Evolutionary conservation across 345 rosid species (phyloP).

Genomic region (Arabidopsis arenosa): DNA sequence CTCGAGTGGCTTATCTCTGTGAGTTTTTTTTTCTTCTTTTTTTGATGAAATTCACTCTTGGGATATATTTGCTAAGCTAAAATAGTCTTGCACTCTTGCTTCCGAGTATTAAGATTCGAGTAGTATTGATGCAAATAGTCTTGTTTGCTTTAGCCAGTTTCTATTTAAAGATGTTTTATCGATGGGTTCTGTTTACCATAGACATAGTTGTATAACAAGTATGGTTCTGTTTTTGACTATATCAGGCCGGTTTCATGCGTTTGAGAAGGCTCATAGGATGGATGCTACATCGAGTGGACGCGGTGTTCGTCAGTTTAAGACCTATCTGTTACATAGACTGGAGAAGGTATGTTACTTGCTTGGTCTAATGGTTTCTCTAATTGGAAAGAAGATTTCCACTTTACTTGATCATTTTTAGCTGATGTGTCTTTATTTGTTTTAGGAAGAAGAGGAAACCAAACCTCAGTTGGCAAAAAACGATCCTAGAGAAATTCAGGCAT

Average conservation of each 20-base stretch:
- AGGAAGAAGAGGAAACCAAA: conserved; percentile 70
- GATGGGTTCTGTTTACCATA: conserved; percentile 6
- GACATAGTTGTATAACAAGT: conserved; percentile 10
- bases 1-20: conserved; percentile 94
- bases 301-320: conserved; percentile 95
- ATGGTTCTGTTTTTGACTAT: background rate
- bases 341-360: conserved; percentile 65
- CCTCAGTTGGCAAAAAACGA: conserved; percentile 61
- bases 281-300: conserved; percentile 71
- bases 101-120: background rate
- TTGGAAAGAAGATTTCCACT: background rate
- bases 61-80: background rate
- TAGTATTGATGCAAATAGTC: background rate
- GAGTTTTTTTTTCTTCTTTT: conserved; percentile 10
- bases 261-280: conserved; percentile 83
- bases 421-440: conserved; percentile 35
- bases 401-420: conserved; percentile 11
- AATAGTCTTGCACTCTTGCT: background rate
- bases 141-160: conserved; percentile 3
- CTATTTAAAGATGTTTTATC: background rate
- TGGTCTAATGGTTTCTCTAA: conserved; percentile 16
- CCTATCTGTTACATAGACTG: conserved; percentile 76
- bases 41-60: no score
- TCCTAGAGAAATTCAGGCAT: conserved; percentile 68
- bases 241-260: conserved; percentile 91